Evolutionary conservation across 1,139 yeast genomes (phyloP).

Genomic region (Kluyveromyces sp.): DNA sequence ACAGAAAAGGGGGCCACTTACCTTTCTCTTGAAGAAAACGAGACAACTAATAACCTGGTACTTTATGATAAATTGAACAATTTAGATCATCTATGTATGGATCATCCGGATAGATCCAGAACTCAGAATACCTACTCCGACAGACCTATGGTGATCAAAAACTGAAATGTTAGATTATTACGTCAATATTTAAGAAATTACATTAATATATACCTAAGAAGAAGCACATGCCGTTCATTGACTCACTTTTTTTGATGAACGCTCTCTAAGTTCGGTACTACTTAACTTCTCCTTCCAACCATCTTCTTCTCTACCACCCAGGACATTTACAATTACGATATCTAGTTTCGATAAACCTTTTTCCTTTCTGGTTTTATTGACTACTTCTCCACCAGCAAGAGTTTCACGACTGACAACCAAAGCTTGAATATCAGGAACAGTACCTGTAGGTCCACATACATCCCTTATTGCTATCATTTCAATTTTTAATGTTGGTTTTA

Average conservation of each 20-base stretch:
- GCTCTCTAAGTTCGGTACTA: conserved; percentile 49
- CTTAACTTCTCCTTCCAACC: conserved; percentile 72
- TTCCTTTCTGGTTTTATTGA: conserved; percentile 56
- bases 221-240: background rate
- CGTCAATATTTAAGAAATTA: background rate
- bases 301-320: conserved; percentile 56
- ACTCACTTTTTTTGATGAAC: background rate
- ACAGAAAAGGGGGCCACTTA: conserved; percentile 32
- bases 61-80: conserved; percentile 50
- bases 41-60: conserved; percentile 36
- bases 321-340: conserved; percentile 57
- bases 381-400: conserved; percentile 59
- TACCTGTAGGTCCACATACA: conserved; percentile 91
- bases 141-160: conserved; percentile 31
- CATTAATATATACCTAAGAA: too few relatives aligned
- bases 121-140: conserved; percentile 28
- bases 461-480: conserved; percentile 62
- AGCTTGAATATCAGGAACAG: conserved; percentile 65
- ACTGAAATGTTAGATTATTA: conserved; percentile 6
- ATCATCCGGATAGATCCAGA: conserved; percentile 68
- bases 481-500: conserved; percentile 38
- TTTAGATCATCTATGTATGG: conserved; percentile 59
- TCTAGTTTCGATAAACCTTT: conserved; percentile 48
- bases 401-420: conserved; percentile 80
- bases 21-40: conserved; percentile 41